phyloP scores from a whole-genome alignment of 768 basidiomycete genomes.

The Boletus rex-veris region DNA sequence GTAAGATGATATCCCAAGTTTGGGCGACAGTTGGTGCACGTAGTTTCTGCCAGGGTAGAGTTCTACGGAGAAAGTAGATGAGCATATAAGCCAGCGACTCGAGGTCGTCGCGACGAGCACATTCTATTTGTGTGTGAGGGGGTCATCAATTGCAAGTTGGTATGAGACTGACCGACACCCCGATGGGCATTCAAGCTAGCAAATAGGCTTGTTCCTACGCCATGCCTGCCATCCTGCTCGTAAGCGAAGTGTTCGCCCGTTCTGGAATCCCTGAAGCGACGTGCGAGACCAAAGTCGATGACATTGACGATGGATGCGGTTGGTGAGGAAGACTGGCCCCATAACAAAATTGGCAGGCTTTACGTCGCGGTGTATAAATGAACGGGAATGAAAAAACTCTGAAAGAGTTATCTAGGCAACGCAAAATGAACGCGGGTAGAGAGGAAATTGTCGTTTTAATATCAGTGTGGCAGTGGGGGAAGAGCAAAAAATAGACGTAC shows the following conservation, averaged over 20 bases:
- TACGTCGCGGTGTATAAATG: constrained; percentile 94
- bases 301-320: constrained; percentile 79
- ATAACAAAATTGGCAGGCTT: constrained; percentile 99
- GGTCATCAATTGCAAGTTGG: not conserved
- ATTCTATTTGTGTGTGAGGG: constrained; percentile 41
- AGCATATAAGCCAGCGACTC: constrained; percentile 82
- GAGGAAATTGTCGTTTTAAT: constrained; percentile 11
- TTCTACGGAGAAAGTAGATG: constrained; percentile 75
- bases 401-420: constrained; percentile 79
- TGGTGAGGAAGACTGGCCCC: constrained; percentile 65
- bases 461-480: not conserved
- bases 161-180: constrained; percentile 56
- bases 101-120: constrained; percentile 74
- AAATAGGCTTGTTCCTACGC: constrained; percentile 75
- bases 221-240: constrained; percentile 67
- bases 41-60: constrained; percentile 74
- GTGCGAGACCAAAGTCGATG: constrained; percentile 84
- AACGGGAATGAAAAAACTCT: constrained; percentile 94
- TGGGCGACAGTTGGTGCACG: constrained; percentile 61
- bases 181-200: constrained; percentile 72
- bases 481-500: constrained; percentile 43
- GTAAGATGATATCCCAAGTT: constrained; percentile 77
- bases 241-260: constrained; percentile 70
- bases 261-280: constrained; percentile 66
- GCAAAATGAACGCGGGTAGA: constrained; percentile 19